These are phyloP conservation scores for Amaranthus hypochondriacus DNA, from an alignment of 148 eudicot genomes.

Conservation along the genomic window DNA sequence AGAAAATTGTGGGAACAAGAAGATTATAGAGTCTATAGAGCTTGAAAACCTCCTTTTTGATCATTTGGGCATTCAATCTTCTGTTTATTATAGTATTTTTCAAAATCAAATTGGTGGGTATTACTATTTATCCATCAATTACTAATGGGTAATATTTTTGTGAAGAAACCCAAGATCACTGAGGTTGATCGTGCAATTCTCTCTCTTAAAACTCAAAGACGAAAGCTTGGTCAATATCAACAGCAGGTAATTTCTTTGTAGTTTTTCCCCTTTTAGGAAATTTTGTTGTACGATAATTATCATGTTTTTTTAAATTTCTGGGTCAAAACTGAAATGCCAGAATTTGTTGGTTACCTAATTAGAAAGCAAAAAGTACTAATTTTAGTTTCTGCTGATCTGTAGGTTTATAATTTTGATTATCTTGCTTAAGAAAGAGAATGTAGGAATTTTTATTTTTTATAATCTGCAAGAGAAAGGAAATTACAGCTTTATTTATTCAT, in stretches of 20 bases:
- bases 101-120: neutral
- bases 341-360: neutral
- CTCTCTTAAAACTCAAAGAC: constrained; percentile 90
- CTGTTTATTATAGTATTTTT: neutral
- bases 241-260: constrained; percentile 47
- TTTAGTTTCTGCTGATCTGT: neutral
- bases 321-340: constrained; percentile 2
- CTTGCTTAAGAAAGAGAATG: neutral
- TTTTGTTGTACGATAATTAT: constrained; percentile 11
- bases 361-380: neutral
- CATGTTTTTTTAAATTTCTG: constrained; percentile 3
- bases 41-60: neutral
- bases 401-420: neutral
- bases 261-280: neutral
- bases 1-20: too few species aligned
- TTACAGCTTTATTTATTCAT: neutral
- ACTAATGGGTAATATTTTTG: constrained; percentile 86
- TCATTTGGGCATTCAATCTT: constrained; percentile 1
- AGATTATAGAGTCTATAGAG: too few species aligned
- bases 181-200: constrained; percentile 95
- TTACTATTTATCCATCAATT: neutral
- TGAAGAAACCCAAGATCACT: constrained; percentile 89
- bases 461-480: neutral
- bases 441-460: neutral
- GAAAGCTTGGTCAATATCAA: constrained; percentile 93